Evolutionary conservation across 1,284 basidiomycete species (phyloP).

Genomic region (Blastosporella zonata): DNA sequence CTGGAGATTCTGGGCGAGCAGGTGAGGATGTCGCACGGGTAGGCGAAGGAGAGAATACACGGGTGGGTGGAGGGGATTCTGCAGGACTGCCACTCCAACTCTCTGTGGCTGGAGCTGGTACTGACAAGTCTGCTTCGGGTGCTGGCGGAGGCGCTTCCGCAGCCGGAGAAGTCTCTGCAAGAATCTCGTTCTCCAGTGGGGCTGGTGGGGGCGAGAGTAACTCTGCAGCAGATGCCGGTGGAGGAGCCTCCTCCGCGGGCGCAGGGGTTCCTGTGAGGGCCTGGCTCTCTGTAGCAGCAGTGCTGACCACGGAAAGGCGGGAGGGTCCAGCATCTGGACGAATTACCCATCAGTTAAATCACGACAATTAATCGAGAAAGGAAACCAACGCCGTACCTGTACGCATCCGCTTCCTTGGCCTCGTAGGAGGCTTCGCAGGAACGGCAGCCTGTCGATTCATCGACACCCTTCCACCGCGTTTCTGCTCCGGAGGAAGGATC

Average conservation of each 20-base stretch:
- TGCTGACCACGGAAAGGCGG: constrained; percentile 48
- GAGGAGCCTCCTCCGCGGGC: neutral
- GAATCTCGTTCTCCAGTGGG: neutral
- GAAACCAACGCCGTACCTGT: constrained; percentile 45
- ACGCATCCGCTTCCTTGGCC: constrained; percentile 43
- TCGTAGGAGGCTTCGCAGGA: constrained; percentile 36
- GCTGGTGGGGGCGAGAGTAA: neutral
- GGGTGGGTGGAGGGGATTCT: too few species aligned
- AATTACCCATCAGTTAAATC: constrained; percentile 1
- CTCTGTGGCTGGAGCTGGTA: too few species aligned
- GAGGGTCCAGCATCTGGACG: constrained; percentile 41
- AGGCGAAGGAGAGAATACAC: too few species aligned
- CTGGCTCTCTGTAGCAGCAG: constrained; percentile 48
- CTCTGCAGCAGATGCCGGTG: neutral
- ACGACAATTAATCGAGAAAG: constrained; percentile 5
- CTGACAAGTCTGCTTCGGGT: too few species aligned
- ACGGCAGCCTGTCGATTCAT: constrained; percentile 36
- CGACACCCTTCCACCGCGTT: constrained; percentile 50
- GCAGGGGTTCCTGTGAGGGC: constrained; percentile 27
- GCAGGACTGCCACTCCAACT: too few species aligned
- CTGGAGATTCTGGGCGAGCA: too few species aligned
- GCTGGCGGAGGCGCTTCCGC: too few species aligned
- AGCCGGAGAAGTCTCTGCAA: too few species aligned
- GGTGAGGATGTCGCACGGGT: too few species aligned
- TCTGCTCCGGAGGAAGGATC: constrained; percentile 78